Evolutionary conservation across 2,329 filamentous ascomycete genomes (phyloP).

Genomic region (Colletotrichum caudatum): DNA sequence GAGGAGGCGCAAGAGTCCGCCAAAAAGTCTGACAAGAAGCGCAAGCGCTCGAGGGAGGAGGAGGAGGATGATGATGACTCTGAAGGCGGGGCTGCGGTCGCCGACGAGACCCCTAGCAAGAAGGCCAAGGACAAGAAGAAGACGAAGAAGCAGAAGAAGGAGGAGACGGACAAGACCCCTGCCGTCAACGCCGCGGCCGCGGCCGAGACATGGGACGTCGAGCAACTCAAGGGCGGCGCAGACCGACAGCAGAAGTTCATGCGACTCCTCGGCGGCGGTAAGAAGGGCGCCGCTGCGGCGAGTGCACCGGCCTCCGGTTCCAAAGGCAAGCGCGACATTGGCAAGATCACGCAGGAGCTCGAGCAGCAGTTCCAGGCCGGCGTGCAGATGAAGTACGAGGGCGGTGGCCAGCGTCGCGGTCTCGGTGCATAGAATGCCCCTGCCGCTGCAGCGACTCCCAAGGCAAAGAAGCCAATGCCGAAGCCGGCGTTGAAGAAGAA

Average conservation of each 20-base stretch:
- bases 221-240: conserved; percentile 62
- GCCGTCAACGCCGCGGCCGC: conserved; percentile 43
- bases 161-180: conserved; percentile 42
- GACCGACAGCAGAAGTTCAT: conserved; percentile 68
- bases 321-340: conserved; percentile 48
- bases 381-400: conserved; percentile 67
- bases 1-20: conserved; percentile 42
- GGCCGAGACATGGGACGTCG: conserved; percentile 65
- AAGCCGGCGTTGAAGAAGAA: conserved; percentile 6
- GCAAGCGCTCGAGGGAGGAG: conserved; percentile 41
- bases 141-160: conserved; percentile 44
- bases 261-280: conserved; percentile 66
- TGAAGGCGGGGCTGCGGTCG: conserved; percentile 36
- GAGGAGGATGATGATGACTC: conserved; percentile 41
- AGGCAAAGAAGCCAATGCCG: not conserved
- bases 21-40: conserved; percentile 47
- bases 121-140: conserved; percentile 47
- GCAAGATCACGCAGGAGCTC: conserved; percentile 63
- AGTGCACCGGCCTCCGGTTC: conserved; percentile 30
- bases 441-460: not conserved
- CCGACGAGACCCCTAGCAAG: conserved; percentile 46
- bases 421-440: conserved; percentile 59
- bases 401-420: conserved; percentile 61
- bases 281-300: conserved; percentile 51
- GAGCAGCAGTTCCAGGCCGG: conserved; percentile 69